Conservation (phyloP, 306 rosid genomes). For the Carpinus fangiana region DNA sequence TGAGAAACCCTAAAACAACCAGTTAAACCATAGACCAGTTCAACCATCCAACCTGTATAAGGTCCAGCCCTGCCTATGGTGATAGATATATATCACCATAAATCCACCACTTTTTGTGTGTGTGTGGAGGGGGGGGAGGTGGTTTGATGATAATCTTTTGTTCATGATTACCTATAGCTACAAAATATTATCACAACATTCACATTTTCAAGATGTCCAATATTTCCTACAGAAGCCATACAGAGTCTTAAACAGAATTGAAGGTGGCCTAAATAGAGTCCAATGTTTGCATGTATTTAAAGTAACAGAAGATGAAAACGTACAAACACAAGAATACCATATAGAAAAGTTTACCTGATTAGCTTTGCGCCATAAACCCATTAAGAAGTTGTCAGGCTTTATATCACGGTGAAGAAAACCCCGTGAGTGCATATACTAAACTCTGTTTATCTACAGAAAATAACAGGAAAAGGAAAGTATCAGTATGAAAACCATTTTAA, state of each 20-base stretch:
- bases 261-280: neutral
- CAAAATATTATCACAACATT: neutral
- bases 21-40: neutral
- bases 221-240: neutral
- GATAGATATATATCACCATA: too few species aligned
- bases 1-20: neutral
- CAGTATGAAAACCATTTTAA: slow-evolving; percentile 26
- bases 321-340: neutral
- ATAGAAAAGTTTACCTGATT: slow-evolving; percentile 67
- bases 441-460: slow-evolving; percentile 74
- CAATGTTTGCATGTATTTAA: slow-evolving; percentile 2
- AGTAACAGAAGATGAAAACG: slow-evolving; percentile 9
- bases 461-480: slow-evolving; percentile 21
- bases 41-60: neutral
- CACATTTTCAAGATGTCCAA: neutral
- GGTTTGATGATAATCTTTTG: too few species aligned
- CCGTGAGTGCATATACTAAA: slow-evolving; percentile 94
- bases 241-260: too few species aligned
- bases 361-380: slow-evolving; percentile 98
- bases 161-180: too few species aligned
- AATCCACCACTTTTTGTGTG: too few species aligned
- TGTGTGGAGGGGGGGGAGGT: too few species aligned
- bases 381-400: slow-evolving; percentile 97
- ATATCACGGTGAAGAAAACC: slow-evolving; percentile 99
- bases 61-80: neutral